Base-by-base conservation (phyloP, 2,329 filamentous ascomycete genomes). In the Alternaria triticina region DNA sequence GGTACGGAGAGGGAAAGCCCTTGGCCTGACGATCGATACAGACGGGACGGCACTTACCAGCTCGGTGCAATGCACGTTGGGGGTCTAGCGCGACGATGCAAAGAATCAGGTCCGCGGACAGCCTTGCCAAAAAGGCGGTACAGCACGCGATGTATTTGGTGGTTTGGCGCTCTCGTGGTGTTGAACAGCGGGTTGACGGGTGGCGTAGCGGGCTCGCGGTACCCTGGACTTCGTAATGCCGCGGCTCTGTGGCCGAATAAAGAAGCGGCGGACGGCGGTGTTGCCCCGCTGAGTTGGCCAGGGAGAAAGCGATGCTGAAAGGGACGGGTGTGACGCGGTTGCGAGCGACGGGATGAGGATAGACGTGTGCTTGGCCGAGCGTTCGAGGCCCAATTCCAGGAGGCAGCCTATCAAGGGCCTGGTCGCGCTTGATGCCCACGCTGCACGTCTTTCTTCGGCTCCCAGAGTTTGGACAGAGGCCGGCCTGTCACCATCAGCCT, bases 71-170 rank as follows among this genome's bases (percentile, higher is more conserved):
- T 52, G 58, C 47, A 69, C 57, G 47, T 43, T 52, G 67, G 27
- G 49, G 67, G 68, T 25, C 54, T 72, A 69, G 72, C 68, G 74
- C 52, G 55, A 62, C 54, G 55, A 50, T 61, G 57, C 63, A 51
- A 54, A 65, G 56, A 59, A 23, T 13, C 15, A 30, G 54, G 44
- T 49, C 23, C 44, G 44, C 49, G 45, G 59, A 54, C 57, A 33
- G 55, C 13, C 36, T 52, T 25, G 58, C 49, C 44, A 52, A 44
- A 43, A 45, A 50, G 22, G 40, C 52, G 57, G 61, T 51, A 15
- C 57, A 15, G 27, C 36, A 52, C 45, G 59, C 20, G 45, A 59
- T 52, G 46, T 22, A 59, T 57, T 55, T 63, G 50, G 65, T 66
- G 59, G 64, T 43, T 57, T 54, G 51, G 46, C 49, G 40, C 17